Conservation (phyloP, 495 filamentous ascomycete species). For the Aspergillus indologenus region DNA sequence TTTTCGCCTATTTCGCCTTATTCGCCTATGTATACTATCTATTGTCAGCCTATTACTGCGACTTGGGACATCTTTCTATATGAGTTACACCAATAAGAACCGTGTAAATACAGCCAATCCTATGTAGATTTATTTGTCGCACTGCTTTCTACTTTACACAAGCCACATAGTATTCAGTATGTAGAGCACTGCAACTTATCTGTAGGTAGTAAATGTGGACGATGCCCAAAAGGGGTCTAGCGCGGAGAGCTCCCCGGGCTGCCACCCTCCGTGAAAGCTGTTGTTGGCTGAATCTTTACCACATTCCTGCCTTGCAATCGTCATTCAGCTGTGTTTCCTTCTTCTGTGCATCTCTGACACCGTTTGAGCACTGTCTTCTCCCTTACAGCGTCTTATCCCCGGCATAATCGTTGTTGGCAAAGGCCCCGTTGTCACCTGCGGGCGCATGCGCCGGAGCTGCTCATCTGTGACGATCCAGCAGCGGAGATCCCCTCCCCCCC, state of each 20-base stretch:
- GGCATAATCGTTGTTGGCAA: neutral
- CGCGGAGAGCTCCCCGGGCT: constrained; percentile 20
- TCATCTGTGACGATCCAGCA: constrained; percentile 34
- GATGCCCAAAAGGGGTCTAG: constrained; percentile 17
- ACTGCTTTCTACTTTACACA: too few relatives aligned
- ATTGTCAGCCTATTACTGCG: constrained; percentile 10
- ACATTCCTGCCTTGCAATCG: neutral
- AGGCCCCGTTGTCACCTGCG: constrained; percentile 17
- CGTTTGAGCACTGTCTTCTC: neutral
- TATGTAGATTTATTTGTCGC: too few relatives aligned
- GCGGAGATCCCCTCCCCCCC: constrained; percentile 25
- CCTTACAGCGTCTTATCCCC: neutral
- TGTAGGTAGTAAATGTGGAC: too few relatives aligned
- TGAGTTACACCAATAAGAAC: neutral
- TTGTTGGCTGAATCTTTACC: constrained; percentile 15
- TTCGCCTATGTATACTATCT: constrained; percentile 21
- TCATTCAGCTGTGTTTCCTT: neutral
- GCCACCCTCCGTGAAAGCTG: constrained; percentile 21
- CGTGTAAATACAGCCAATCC: neutral
- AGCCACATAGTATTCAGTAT: too few relatives aligned
- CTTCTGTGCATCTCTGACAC: neutral
- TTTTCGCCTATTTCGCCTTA: neutral
- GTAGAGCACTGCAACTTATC: too few relatives aligned
- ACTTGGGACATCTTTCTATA: constrained; percentile 6
- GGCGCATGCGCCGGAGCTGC: constrained; percentile 39